These are phyloP conservation scores for Sedum album DNA, from an alignment of 164 flowering plant genomes.

Conservation along the genomic window DNA sequence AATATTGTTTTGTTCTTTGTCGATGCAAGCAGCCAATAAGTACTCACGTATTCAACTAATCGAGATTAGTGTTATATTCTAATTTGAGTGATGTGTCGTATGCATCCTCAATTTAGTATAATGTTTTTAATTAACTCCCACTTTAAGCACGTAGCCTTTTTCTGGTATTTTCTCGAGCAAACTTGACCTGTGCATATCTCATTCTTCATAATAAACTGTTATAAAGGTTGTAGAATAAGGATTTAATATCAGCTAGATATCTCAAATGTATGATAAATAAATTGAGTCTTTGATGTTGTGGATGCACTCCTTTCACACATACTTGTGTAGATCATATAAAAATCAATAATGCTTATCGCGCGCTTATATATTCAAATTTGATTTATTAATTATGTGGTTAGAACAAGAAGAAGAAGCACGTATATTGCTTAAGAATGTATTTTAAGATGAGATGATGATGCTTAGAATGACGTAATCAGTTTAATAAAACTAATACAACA, in stretches of 20 bases:
- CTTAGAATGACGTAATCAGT: background rate
- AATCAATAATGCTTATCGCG: constrained; percentile 5
- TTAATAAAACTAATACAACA: background rate
- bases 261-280: background rate
- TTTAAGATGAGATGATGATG: constrained; percentile 6
- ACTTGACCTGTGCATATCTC: background rate
- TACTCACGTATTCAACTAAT: background rate
- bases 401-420: background rate
- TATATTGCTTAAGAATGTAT: constrained; percentile 4
- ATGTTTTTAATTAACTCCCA: background rate
- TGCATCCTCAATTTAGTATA: background rate
- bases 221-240: too few species aligned
- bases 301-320: background rate
- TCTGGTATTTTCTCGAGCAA: background rate
- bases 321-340: background rate
- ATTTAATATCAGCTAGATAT: background rate
- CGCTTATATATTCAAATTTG: background rate
- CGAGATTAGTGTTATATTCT: background rate
- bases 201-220: background rate
- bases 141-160: background rate
- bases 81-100: background rate
- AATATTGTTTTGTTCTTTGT: background rate
- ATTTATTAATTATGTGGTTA: background rate
- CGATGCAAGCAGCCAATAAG: background rate
- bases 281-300: background rate